Conservation (phyloP, 192 early-diverging fungal genomes). For the Backusella mclennaniae region DNA sequence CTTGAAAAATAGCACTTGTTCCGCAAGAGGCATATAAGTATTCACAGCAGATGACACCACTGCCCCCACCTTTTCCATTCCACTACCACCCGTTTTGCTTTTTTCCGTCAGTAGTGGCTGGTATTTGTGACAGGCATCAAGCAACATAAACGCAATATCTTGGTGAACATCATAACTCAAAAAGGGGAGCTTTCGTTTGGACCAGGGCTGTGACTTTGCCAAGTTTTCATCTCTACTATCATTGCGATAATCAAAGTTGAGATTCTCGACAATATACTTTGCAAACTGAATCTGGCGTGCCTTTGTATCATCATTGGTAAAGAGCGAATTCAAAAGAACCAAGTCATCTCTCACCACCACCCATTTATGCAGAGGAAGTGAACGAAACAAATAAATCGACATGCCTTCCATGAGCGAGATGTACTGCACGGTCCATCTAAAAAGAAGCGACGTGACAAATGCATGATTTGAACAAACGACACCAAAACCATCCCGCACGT, state of each 20-base stretch:
- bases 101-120: conserved; percentile 18
- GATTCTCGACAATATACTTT: conserved; percentile 26
- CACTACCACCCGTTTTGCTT: not conserved
- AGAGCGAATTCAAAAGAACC: conserved; percentile 24
- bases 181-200: conserved; percentile 15
- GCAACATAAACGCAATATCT: conserved; percentile 35
- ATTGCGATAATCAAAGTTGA: conserved; percentile 22
- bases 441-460: conserved; percentile 30
- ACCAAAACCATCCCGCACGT: conserved; percentile 39
- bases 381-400: conserved; percentile 47
- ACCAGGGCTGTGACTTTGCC: conserved; percentile 22
- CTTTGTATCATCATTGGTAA: not conserved
- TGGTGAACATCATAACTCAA: conserved; percentile 25
- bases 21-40: conserved; percentile 4
- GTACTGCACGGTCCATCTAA: conserved; percentile 39
- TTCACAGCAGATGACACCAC: not conserved
- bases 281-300: conserved; percentile 20
- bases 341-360: conserved; percentile 35
- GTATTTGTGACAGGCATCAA: conserved; percentile 29
- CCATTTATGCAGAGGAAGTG: conserved; percentile 43
- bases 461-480: conserved; percentile 39
- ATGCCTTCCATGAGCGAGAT: conserved; percentile 40
- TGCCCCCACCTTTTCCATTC: not conserved
- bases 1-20: not conserved
- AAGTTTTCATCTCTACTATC: conserved; percentile 4